A percentile compares a stretch with the other conserved stretches of the same genome.
Conservation (phyloP, 805 yeast genomes). For the Schwanniomyces sp. region DNA sequence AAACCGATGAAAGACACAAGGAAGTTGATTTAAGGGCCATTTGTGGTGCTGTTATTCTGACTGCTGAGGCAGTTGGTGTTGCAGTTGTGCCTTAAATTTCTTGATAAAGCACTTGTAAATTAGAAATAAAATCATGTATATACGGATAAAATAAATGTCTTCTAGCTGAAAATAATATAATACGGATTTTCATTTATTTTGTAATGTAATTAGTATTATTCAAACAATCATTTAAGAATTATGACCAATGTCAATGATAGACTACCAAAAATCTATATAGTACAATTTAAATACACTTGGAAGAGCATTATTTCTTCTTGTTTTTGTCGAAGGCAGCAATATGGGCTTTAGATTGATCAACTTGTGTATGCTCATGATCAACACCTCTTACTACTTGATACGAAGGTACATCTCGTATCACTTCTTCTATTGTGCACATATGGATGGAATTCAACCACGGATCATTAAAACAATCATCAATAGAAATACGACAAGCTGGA, state of each 20-base stretch:
- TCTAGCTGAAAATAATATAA: constrained; percentile 3
- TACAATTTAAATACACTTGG: neutral
- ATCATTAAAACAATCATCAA: constrained; percentile 76
- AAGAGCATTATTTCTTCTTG: constrained; percentile 50
- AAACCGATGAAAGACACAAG: constrained; percentile 79
- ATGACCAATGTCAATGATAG: neutral
- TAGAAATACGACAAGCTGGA: constrained; percentile 81
- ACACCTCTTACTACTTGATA: constrained; percentile 42
- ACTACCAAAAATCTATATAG: neutral
- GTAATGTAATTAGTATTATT: neutral
- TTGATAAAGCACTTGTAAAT: neutral
- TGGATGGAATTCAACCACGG: constrained; percentile 63
- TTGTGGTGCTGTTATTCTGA: constrained; percentile 78
- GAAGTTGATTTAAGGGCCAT: constrained; percentile 70
- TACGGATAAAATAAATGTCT: neutral
- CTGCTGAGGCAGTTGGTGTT: constrained; percentile 89
- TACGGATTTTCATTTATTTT: neutral
- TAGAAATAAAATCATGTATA: constrained; percentile 1
- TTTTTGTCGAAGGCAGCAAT: constrained; percentile 89
- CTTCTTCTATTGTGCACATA: constrained; percentile 65
- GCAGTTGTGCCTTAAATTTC: constrained; percentile 63
- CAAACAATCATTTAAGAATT: neutral
- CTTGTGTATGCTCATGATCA: constrained; percentile 82
- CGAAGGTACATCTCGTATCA: constrained; percentile 35
- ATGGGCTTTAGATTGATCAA: constrained; percentile 92